Evolutionary conservation across 1,284 basidiomycete species (phyloP).

Genomic region (Ceratobasidium sp.): DNA sequence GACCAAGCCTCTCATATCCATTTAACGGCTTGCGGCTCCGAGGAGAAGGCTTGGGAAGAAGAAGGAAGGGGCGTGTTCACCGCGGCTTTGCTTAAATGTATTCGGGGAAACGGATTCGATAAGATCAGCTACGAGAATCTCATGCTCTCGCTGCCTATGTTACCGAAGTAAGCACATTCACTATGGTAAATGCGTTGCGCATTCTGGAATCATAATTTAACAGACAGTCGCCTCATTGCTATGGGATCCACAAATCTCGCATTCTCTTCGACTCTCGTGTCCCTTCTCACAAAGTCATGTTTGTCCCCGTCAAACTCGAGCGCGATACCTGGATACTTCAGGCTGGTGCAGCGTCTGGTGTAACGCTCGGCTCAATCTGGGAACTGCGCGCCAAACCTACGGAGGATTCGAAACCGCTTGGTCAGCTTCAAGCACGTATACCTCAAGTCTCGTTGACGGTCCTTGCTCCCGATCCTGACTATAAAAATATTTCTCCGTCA

Average conservation of each 20-base stretch:
- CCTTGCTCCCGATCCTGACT: neutral
- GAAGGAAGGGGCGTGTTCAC: slow-evolving; percentile 68
- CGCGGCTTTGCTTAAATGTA: slow-evolving; percentile 64
- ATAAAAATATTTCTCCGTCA: neutral
- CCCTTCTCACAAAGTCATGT: slow-evolving; percentile 65
- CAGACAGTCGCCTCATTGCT: slow-evolving; percentile 66
- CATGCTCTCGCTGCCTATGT: slow-evolving; percentile 53
- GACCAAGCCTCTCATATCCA: slow-evolving; percentile 36
- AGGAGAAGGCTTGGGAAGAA: slow-evolving; percentile 42
- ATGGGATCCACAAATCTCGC: slow-evolving; percentile 65
- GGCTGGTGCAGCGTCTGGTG: slow-evolving; percentile 71
- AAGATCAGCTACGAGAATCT: slow-evolving; percentile 66
- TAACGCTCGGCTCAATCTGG: slow-evolving; percentile 65
- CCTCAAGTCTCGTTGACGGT: slow-evolving; percentile 7
- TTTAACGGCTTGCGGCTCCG: slow-evolving; percentile 26
- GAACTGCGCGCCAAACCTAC: slow-evolving; percentile 69
- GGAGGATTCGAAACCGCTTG: slow-evolving; percentile 61
- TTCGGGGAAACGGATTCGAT: slow-evolving; percentile 65
- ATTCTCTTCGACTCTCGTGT: slow-evolving; percentile 67
- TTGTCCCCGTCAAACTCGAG: slow-evolving; percentile 62
- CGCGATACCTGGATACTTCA: slow-evolving; percentile 59
- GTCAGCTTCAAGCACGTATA: neutral
- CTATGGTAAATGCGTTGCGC: neutral
- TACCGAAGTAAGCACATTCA: slow-evolving; percentile 50
- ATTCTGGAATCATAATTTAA: neutral